Evolutionary conservation across 2,329 filamentous ascomycete genomes (phyloP), one percentile per base, ranked within the genome.

Genomic region (Cytospora schulzeri): DNA sequence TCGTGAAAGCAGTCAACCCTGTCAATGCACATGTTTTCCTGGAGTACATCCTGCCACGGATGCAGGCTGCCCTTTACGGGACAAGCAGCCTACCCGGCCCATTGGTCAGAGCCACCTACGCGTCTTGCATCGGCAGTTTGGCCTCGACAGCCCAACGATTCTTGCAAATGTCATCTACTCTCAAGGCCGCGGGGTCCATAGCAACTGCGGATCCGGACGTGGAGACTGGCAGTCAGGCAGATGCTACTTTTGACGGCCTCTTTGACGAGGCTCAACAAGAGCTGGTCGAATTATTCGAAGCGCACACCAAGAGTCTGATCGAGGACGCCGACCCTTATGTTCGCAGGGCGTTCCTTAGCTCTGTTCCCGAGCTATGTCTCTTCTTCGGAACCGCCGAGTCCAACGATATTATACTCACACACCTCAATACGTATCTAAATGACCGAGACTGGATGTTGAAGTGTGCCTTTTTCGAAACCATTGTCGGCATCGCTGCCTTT

Each of bases 361-460:
- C 95, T 9, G 93, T 99, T 0, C 90, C 93, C 0, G 91, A 93
- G 67, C 82, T 99, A 1, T 99, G 95, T 74, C 88, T 97, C 69
- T 98, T 99, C 76, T 98, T 99, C 70, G 93, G 92, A 3, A 93
- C 91, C 66, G 85, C 89, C n/a, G 90, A 93, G 72, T 91, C 94
- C 1, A 97, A 96, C 74, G 95, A 99, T 73, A 92, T 99, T n/a
- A 88, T 99, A 19, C 80, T 99, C 26, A 96, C 93, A 35, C 95
- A 99, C 77, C 81, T 99, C 31, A 98, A 98, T 73, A 99, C 95
- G 0, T 99, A 99, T 71, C 79, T 99, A 11, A 99, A 99, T 70
- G 95, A 98, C 71, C 88, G 90, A 51, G 93, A 99, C 74, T 99
- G 95, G 95, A 92, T 92, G 75, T 80, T 99, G 35, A 97, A 97